These are phyloP conservation scores for Aureoboletus auriporus DNA, from an alignment of 768 basidiomycete species.

Conservation along the genomic window DNA sequence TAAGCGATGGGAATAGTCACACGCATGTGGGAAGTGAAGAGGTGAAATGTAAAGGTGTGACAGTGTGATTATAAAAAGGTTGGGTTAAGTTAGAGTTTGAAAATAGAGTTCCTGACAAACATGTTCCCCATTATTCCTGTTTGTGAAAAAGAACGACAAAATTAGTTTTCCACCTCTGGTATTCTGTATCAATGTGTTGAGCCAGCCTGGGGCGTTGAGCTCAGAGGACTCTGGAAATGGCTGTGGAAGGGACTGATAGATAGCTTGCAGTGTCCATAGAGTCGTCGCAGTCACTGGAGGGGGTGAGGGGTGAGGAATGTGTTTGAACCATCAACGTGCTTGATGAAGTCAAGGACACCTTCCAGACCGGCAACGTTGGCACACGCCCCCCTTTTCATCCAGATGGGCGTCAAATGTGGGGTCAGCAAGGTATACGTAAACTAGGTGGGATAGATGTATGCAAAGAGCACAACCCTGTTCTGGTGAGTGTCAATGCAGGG, in stretches of 20 bases:
- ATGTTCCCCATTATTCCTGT: no score
- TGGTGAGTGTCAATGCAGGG: conserved; percentile 15
- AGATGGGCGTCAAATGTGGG: conserved; percentile 36
- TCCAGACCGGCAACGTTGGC: conserved; percentile 50
- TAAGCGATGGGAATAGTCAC: no score
- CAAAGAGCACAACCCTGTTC: conserved; percentile 55
- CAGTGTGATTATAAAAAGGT: no score
- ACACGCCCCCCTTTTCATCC: conserved; percentile 50
- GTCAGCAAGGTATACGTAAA: conserved; percentile 49
- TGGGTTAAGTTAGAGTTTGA: no score
- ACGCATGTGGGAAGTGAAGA: no score
- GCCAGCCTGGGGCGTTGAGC: conserved; percentile 51
- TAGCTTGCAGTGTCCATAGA: conserved; percentile 48
- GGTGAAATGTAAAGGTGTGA: no score
- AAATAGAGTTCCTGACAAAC: no score
- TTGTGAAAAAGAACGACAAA: conserved; percentile 43
- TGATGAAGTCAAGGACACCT: conserved; percentile 57
- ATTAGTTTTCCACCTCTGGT: conserved; percentile 48
- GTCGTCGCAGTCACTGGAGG: conserved; percentile 6
- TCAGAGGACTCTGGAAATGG: conserved; percentile 56
- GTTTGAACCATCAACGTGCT: conserved; percentile 50
- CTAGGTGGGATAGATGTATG: conserved; percentile 47
- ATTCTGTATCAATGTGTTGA: conserved; percentile 48
- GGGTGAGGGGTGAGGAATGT: conserved; percentile 27
- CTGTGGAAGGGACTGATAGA: conserved; percentile 61